A percentile compares a stretch with the other conserved stretches of the same genome.
phyloP scores from a whole-genome alignment of 2,329 filamentous ascomycete species.

The Thielaviopsis musarum region DNA sequence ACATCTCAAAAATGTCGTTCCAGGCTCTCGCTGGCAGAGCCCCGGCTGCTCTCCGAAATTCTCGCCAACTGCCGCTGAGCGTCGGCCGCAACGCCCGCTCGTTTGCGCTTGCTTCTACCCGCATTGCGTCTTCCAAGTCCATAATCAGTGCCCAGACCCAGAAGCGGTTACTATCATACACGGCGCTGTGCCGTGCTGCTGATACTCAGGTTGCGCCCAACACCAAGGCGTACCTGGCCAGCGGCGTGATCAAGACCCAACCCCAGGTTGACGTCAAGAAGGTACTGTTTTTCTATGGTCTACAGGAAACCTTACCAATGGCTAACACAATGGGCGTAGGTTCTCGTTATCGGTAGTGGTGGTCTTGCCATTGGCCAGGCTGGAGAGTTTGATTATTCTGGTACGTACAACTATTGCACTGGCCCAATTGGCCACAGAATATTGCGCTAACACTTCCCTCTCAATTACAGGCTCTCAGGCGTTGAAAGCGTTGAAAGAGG shows the following conservation, averaged over 20 bases:
- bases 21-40: conserved; percentile 36
- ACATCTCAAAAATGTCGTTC: conserved; percentile 18
- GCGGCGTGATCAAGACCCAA: conserved; percentile 65
- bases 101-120: conserved; percentile 4
- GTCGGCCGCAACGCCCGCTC: conserved; percentile 5
- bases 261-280: conserved; percentile 85
- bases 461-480: conserved; percentile 64
- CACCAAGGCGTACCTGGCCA: conserved; percentile 75
- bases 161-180: conserved; percentile 33
- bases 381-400: conserved; percentile 97
- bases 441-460: conserved; percentile 12
- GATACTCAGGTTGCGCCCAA: conserved; percentile 55
- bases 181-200: conserved; percentile 24
- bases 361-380: conserved; percentile 94
- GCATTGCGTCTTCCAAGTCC: conserved; percentile 5
- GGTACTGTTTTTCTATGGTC: conserved; percentile 13
- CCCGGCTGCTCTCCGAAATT: conserved; percentile 39
- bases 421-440: neutral
- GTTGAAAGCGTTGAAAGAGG: conserved; percentile 91
- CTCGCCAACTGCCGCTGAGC: conserved; percentile 27
- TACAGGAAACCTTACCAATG: neutral
- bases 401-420: conserved; percentile 33
- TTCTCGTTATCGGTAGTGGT: conserved; percentile 88
- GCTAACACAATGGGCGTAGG: conserved; percentile 19
- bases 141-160: conserved; percentile 15